Evolutionary conservation across 2,329 filamentous ascomycete species (phyloP).

Genomic region (Fusarium sp.): DNA sequence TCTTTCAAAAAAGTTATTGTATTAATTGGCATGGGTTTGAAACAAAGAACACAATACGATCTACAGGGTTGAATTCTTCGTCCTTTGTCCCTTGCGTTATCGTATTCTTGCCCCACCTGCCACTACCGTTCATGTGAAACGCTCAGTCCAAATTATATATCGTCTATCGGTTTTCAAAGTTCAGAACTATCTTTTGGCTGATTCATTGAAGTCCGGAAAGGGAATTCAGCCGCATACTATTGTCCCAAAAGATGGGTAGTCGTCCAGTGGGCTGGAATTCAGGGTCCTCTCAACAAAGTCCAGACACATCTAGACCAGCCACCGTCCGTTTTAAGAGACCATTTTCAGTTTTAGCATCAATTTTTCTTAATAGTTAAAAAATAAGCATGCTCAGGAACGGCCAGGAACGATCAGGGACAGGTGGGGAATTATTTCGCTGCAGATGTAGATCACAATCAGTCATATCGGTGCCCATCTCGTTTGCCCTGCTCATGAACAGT

Average conservation of each 20-base stretch:
- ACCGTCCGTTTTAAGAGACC: background rate
- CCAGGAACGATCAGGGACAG: background rate
- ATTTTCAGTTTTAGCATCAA: background rate
- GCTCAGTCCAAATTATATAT: no score
- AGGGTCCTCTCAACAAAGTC: background rate
- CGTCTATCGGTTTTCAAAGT: background rate
- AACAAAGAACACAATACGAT: background rate
- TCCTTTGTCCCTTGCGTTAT: background rate
- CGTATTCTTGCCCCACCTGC: background rate
- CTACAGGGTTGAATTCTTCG: background rate
- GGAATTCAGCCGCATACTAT: background rate
- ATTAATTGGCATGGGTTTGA: background rate
- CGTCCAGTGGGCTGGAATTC: background rate
- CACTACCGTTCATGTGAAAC: background rate
- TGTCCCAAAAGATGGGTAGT: background rate
- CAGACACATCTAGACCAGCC: conserved; percentile 2
- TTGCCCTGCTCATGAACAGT: background rate
- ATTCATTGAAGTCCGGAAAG: background rate
- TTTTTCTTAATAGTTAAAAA: background rate
- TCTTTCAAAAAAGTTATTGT: background rate
- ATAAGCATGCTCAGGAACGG: background rate
- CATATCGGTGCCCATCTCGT: background rate
- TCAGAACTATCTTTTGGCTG: background rate
- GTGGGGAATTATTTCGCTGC: background rate
- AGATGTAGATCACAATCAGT: conserved; percentile 10